Evolutionary conservation across 2,329 filamentous ascomycete species (phyloP), one percentile per base, ranked within the genome.

Genomic region (Trichoderma brevicompactum): DNA sequence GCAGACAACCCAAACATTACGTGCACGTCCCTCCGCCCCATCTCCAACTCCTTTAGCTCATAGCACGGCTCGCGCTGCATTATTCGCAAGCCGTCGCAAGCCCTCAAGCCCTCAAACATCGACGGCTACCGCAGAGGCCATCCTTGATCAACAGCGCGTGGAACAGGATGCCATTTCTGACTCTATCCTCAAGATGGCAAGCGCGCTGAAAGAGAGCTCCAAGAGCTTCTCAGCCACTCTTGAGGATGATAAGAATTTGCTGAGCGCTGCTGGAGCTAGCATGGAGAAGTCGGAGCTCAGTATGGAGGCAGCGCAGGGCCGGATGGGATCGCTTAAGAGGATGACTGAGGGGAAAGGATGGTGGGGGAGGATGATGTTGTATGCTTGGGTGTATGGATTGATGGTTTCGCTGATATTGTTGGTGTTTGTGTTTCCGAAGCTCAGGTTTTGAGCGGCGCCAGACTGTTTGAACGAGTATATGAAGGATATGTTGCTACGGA

Each of bases 281-380:
- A 83, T 98, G 70, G 91, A 94, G 72, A 89, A 87, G 75, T 96
- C 90, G 71, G 88, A 90, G 66, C 79, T 83, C 52, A 89, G 89
- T 17, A 90, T 98, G 85, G 89, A 93, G 67, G 85, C 87, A 1
- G 92, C 94, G 3, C 87, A 87, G 61, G 85, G 87, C 68, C 82
- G 87, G 68, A 96, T 98, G 92, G 89, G 91, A 1, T 83, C 86
- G 72, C 77, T 98, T 74, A 82, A 87, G 70, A 84, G 84, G 60
- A 92, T 96, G 88, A 92, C 90, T 15, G 94, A 97, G 79, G 94
- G 93, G 3, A 89, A 90, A 74, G 93, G 93, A 0, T 96, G 91
- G 90, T 92, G 86, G 87, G 93, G 90, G 6, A 81, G 94, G 60
- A 86, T 96, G 81, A 82, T 94, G 78, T 81, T 97, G 67, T 97